Conservation (phyloP, 371 early-diverging fungal species). For the Ordospora colligata region DNA sequence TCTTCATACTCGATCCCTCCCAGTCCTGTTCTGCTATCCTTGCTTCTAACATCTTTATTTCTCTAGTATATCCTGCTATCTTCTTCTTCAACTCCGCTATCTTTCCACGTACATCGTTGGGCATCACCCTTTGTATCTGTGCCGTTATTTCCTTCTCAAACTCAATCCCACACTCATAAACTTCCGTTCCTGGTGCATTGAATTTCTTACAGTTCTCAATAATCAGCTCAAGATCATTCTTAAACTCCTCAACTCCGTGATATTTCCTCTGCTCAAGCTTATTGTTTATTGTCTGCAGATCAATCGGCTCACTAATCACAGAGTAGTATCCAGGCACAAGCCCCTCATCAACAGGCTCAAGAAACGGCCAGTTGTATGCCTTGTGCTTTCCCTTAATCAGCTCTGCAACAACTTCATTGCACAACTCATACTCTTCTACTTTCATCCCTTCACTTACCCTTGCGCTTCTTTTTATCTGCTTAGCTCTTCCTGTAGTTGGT, state of each 20-base stretch:
- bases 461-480: conserved; percentile 14
- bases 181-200: conserved; percentile 75
- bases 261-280: conserved; percentile 50
- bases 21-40: conserved; percentile 24
- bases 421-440: conserved; percentile 51
- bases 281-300: conserved; percentile 46
- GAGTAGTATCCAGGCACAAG: conserved; percentile 57
- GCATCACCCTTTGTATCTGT: conserved; percentile 25
- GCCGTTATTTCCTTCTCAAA: conserved; percentile 40
- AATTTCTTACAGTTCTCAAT: conserved; percentile 82
- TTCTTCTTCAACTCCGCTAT: conserved; percentile 54
- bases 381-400: conserved; percentile 52
- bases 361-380: conserved; percentile 57
- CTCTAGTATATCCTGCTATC: conserved; percentile 44
- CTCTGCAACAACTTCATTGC: conserved; percentile 48
- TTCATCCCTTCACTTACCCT: conserved; percentile 28
- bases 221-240: conserved; percentile 57
- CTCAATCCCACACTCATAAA: conserved; percentile 64
- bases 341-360: conserved; percentile 53
- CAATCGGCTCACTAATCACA: conserved; percentile 58
- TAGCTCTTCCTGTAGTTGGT: not conserved
- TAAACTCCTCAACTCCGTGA: conserved; percentile 45
- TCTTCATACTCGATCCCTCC: not conserved
- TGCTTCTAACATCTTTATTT: conserved; percentile 49
- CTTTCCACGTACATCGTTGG: conserved; percentile 16